These are phyloP conservation scores for Lodderomyces theae DNA, from an alignment of 1,139 yeast species.

Conservation along the genomic window DNA sequence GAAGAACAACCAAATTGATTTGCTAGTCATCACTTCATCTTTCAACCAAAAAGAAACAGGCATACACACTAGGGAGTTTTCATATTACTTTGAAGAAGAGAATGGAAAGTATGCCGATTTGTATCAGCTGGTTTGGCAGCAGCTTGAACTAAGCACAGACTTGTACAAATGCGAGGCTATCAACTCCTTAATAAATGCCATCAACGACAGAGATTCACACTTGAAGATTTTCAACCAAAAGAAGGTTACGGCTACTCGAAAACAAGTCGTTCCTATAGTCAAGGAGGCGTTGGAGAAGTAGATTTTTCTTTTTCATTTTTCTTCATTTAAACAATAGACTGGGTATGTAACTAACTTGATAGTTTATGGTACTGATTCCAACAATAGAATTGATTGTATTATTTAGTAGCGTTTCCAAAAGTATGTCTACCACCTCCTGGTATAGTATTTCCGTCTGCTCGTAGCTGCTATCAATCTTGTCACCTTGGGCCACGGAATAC, in stretches of 20 bases:
- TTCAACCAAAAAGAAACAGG: conserved; percentile 41
- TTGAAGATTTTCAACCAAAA: conserved; percentile 48
- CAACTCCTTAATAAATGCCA: conserved; percentile 14
- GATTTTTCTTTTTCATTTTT: too few relatives aligned
- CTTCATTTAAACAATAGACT: background rate
- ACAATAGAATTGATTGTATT: conserved; percentile 5
- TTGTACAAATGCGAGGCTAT: conserved; percentile 18
- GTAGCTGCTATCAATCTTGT: conserved; percentile 12
- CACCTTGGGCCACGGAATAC: background rate
- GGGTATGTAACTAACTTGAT: conserved; percentile 13
- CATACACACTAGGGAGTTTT: conserved; percentile 57
- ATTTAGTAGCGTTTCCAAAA: background rate
- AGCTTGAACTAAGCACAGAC: conserved; percentile 28
- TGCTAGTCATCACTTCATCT: conserved; percentile 62
- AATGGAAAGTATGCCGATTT: conserved; percentile 24
- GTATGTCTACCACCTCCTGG: background rate
- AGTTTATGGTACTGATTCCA: conserved; percentile 12
- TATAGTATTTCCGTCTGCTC: conserved; percentile 34
- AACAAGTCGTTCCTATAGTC: conserved; percentile 76
- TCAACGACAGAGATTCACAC: conserved; percentile 8
- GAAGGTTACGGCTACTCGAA: conserved; percentile 66
- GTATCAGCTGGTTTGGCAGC: conserved; percentile 22
- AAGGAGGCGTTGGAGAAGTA: conserved; percentile 29
- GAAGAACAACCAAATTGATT: conserved; percentile 44
- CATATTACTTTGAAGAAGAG: conserved; percentile 26